These are phyloP conservation scores for Batkoa obscura DNA, from an alignment of 371 early-diverging fungal species.

Conservation along the genomic window DNA sequence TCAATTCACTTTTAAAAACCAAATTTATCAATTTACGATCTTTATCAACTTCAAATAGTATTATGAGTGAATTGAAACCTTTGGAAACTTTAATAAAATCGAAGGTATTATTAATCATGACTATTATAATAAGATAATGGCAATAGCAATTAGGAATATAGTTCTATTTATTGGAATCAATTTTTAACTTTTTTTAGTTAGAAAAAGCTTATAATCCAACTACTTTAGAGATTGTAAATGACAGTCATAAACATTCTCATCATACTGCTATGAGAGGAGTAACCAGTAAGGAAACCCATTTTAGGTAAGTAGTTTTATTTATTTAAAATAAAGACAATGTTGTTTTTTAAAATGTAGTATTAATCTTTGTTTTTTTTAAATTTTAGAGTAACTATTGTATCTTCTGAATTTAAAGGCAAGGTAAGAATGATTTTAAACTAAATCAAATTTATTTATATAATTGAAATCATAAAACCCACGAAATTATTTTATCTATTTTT, in stretches of 20 bases:
- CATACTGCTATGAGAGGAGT: conserved; percentile 56
- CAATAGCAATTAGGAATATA: too few relatives aligned
- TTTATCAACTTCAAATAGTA: too few relatives aligned
- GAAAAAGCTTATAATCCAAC: conserved; percentile 28
- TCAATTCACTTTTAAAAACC: too few relatives aligned
- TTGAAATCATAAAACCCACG: background rate
- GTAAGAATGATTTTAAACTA: conserved; percentile 12
- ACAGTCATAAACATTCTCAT: conserved; percentile 50
- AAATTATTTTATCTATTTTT: background rate
- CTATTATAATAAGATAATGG: too few relatives aligned
- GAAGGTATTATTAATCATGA: too few relatives aligned
- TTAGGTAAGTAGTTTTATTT: conserved; percentile 22
- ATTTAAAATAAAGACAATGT: background rate
- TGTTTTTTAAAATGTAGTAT: background rate
- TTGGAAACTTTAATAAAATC: too few relatives aligned
- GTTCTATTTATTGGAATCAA: too few relatives aligned
- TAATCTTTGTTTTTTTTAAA: background rate
- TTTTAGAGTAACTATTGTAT: conserved; percentile 34
- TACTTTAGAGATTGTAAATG: conserved; percentile 36
- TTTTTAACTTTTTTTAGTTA: conserved; percentile 15
- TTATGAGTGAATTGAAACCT: too few relatives aligned
- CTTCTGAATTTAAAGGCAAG: conserved; percentile 37
- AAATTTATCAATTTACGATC: too few relatives aligned
- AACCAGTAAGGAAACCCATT: conserved; percentile 50
- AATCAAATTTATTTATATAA: background rate